Evolutionary conservation across 2,329 filamentous ascomycete genomes (phyloP).

Genomic region (Colletotrichum abscissum): DNA sequence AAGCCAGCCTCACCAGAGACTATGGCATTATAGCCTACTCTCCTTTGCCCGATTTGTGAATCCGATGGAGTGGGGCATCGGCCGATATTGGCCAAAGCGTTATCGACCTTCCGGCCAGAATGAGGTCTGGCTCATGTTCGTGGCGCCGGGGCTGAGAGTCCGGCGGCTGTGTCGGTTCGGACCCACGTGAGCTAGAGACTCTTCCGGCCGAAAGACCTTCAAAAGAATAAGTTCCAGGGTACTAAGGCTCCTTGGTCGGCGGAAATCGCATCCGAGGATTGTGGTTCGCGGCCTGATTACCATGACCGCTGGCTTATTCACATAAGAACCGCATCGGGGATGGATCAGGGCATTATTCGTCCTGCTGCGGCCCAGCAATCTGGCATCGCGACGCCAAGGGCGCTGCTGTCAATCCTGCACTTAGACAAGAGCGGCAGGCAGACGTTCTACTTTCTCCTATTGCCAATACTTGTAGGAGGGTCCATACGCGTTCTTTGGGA

Average conservation of each 20-base stretch:
- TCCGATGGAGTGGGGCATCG: neutral
- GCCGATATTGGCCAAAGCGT: neutral
- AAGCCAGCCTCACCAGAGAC: neutral
- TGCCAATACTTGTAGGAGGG: neutral
- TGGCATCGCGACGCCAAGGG: neutral
- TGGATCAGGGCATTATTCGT: neutral
- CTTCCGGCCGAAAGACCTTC: neutral
- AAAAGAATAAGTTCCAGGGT: too few species aligned
- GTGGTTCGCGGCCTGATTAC: neutral
- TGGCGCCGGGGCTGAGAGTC: constrained; percentile 3
- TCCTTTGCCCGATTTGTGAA: neutral
- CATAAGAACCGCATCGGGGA: constrained; percentile 2
- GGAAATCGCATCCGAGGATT: neutral
- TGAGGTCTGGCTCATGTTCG: neutral
- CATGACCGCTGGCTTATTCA: neutral
- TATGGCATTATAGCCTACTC: neutral
- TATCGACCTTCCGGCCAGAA: neutral
- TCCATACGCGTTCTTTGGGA: neutral
- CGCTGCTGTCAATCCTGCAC: neutral
- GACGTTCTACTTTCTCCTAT: neutral
- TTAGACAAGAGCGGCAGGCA: neutral
- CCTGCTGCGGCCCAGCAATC: neutral
- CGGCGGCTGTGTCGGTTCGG: neutral
- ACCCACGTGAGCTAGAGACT: neutral
- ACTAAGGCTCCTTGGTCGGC: neutral